A percentile compares a stretch with the other conserved stretches of the same genome.
Evolutionary conservation across 2,329 filamentous ascomycete species (phyloP).

Genomic region (Scleromitrula shiraiana): DNA sequence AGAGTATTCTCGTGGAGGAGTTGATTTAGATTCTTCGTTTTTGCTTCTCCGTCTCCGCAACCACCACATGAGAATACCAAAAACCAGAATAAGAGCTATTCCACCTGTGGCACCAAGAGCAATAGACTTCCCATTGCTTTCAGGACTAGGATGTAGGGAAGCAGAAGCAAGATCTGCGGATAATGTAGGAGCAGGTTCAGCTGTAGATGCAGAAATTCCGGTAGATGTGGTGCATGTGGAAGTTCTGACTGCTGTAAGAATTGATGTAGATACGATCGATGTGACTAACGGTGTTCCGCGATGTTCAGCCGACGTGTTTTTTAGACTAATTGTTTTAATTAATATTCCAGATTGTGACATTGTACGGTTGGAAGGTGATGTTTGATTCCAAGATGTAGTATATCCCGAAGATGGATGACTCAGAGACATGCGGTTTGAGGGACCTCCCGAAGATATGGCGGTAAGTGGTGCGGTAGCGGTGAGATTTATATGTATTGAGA

Average conservation of each 20-base stretch:
- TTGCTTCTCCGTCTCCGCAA: not conserved
- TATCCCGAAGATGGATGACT: too few species aligned
- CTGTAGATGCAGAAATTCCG: not conserved
- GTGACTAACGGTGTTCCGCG: not conserved
- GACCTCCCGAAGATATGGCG: too few species aligned
- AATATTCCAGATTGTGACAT: too few species aligned
- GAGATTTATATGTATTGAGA: too few species aligned
- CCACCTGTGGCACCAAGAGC: not conserved
- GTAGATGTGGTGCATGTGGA: not conserved
- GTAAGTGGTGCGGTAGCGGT: too few species aligned
- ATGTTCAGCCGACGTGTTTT: not conserved
- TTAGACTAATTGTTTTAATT: not conserved
- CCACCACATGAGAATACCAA: not conserved
- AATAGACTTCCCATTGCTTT: not conserved
- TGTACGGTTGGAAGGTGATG: too few species aligned
- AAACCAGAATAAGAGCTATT: not conserved
- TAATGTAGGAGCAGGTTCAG: not conserved
- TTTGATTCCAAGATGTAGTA: too few species aligned
- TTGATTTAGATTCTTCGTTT: not conserved
- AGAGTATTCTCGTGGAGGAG: too few species aligned
- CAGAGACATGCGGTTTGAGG: too few species aligned
- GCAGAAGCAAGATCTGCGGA: not conserved
- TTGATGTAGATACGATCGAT: not conserved
- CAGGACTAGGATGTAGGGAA: not conserved
- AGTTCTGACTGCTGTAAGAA: not conserved